These are phyloP conservation scores for Calocera cornea DNA, from an alignment of 768 basidiomycete species.

Conservation along the genomic window DNA sequence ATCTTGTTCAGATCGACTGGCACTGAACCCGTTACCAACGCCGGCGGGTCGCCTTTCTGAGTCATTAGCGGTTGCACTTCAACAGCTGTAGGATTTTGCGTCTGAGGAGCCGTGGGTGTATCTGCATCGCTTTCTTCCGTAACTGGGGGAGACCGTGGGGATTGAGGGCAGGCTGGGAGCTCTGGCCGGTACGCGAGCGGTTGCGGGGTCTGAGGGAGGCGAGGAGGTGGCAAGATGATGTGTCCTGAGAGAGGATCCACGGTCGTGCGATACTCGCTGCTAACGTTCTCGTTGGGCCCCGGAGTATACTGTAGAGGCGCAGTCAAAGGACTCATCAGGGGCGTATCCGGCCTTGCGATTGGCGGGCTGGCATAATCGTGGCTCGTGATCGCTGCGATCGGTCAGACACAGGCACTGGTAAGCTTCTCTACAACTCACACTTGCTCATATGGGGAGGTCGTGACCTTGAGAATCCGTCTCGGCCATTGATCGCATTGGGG, in stretches of 20 bases:
- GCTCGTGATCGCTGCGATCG: not conserved
- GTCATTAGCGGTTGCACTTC: not conserved
- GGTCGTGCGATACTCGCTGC: not conserved
- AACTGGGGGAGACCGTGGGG: not conserved
- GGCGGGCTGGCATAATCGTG: not conserved
- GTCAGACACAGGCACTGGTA: not conserved
- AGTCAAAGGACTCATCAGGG: not conserved
- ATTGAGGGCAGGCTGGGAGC: too few species aligned
- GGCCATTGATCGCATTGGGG: constrained; percentile 5
- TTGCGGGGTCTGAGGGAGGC: too few species aligned
- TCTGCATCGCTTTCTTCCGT: not conserved
- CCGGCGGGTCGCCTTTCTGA: not conserved
- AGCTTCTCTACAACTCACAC: too few species aligned
- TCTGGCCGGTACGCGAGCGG: too few species aligned
- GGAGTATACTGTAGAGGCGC: not conserved
- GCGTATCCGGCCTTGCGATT: not conserved
- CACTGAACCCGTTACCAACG: not conserved
- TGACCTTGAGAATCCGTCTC: not conserved
- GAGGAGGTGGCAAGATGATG: not conserved
- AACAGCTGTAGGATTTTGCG: not conserved
- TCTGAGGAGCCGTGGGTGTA: not conserved
- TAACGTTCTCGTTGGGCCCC: not conserved
- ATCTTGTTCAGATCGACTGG: not conserved
- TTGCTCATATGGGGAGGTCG: too few species aligned
- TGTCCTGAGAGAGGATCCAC: not conserved